These are phyloP conservation scores for Funneliformis mosseae DNA, from an alignment of 192 early-diverging fungal genomes.

Conservation along the genomic window DNA sequence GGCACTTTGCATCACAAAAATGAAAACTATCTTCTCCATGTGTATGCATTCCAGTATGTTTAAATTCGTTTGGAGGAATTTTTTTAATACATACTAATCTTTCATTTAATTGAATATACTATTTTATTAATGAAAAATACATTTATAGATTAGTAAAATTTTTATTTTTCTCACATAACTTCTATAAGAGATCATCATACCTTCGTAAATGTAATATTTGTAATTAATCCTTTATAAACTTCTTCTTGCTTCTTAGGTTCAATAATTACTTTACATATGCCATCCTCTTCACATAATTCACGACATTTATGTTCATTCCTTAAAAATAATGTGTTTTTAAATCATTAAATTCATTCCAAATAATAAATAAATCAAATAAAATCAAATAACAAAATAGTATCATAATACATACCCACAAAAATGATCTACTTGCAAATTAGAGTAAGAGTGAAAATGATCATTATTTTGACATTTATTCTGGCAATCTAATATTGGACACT, in stretches of 20 bases:
- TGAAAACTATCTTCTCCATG: constrained; percentile 16
- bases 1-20: constrained; percentile 18
- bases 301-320: constrained; percentile 31
- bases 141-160: background rate
- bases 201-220: constrained; percentile 30
- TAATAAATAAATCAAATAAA: background rate
- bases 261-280: constrained; percentile 27
- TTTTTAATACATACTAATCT: constrained; percentile 15
- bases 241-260: constrained; percentile 22
- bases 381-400: background rate
- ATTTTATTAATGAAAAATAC: background rate
- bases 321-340: background rate
- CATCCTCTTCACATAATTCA: constrained; percentile 9
- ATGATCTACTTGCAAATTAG: background rate
- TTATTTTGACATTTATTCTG: constrained; percentile 1
- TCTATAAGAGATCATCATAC: background rate
- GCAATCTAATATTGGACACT: constrained; percentile 15
- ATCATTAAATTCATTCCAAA: too few relatives aligned
- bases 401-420: constrained; percentile 30
- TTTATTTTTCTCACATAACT: too few relatives aligned
- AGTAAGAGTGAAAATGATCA: constrained; percentile 25
- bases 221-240: background rate
- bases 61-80: constrained; percentile 30
- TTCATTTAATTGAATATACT: constrained; percentile 29
- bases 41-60: constrained; percentile 20